Evolutionary conservation across 768 basidiomycete genomes (phyloP).

Genomic region (Pleurotus platypus): DNA sequence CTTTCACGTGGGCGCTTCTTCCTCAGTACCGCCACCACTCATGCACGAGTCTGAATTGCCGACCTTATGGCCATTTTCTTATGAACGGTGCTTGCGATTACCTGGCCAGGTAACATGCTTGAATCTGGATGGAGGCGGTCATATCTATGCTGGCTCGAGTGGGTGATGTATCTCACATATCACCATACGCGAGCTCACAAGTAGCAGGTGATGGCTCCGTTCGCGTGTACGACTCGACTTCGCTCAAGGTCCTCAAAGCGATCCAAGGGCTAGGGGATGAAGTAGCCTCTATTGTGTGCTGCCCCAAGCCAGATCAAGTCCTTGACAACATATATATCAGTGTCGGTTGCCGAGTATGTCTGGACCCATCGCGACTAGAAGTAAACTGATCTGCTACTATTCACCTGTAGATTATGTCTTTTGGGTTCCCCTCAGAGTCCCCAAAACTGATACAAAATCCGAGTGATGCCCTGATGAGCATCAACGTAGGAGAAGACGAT

Average conservation of each 20-base stretch:
- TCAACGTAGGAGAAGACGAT: constrained; percentile 50
- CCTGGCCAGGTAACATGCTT: constrained; percentile 5
- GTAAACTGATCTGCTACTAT: not conserved
- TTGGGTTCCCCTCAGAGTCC: constrained; percentile 32
- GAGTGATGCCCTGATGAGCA: constrained; percentile 41
- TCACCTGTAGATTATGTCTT: constrained; percentile 36
- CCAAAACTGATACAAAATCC: constrained; percentile 50
- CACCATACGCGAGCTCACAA: not conserved
- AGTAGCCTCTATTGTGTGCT: constrained; percentile 58
- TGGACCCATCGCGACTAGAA: not conserved
- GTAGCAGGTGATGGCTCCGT: constrained; percentile 65
- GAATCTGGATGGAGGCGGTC: constrained; percentile 12
- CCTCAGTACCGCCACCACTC: not conserved
- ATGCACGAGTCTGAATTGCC: not conserved
- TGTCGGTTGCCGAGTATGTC: constrained; percentile 52
- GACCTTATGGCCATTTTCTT: not conserved
- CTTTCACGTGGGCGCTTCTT: not conserved
- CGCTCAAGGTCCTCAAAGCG: constrained; percentile 60
- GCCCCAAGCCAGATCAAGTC: constrained; percentile 34
- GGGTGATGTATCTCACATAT: constrained; percentile 9
- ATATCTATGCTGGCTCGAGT: constrained; percentile 66
- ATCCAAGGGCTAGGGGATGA: constrained; percentile 54
- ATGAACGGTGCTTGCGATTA: not conserved
- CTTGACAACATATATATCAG: constrained; percentile 62
- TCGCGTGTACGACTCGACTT: constrained; percentile 59